These are phyloP conservation scores for Trichaptum fuscoviolaceum DNA, from an alignment of 768 basidiomycete species.

Conservation along the genomic window DNA sequence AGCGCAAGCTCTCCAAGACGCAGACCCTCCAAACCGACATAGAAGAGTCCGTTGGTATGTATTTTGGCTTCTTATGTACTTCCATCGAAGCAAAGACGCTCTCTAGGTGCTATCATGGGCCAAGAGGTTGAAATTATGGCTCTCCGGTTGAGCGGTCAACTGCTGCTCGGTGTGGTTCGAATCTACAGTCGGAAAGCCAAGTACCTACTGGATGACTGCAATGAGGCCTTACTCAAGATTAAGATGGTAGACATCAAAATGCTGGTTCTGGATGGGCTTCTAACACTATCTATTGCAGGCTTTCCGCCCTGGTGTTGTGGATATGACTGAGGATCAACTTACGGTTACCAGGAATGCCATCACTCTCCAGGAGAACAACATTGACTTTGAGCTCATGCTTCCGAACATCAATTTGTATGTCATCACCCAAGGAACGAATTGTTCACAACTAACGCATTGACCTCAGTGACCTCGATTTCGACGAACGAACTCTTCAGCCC, in stretches of 20 bases:
- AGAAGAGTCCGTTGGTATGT: slow-evolving; percentile 83
- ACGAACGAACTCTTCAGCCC: slow-evolving; percentile 56
- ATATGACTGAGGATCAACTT: slow-evolving; percentile 93
- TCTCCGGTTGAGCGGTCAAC: slow-evolving; percentile 91
- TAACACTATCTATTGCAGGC: slow-evolving; percentile 45
- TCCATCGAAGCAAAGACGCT: background rate
- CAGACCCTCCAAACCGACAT: slow-evolving; percentile 95
- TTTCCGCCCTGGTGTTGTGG: slow-evolving; percentile 91
- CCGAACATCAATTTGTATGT: slow-evolving; percentile 77
- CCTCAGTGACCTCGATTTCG: slow-evolving; percentile 73
- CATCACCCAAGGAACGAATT: slow-evolving; percentile 3
- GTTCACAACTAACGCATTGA: slow-evolving; percentile 12
- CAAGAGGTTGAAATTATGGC: slow-evolving; percentile 93
- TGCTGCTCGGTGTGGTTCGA: slow-evolving; percentile 92
- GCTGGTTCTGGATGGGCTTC: background rate
- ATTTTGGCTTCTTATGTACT: background rate
- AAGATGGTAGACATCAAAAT: slow-evolving; percentile 63
- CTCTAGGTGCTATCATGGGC: slow-evolving; percentile 82
- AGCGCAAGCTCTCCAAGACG: slow-evolving; percentile 93
- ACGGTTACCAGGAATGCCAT: slow-evolving; percentile 84
- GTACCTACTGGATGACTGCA: slow-evolving; percentile 96
- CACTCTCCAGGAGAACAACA: slow-evolving; percentile 70
- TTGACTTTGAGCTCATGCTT: slow-evolving; percentile 76
- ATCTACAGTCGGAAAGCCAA: slow-evolving; percentile 98
- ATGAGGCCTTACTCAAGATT: slow-evolving; percentile 91